Percentiles rank a stretch among this genome's conserved stretches.
Evolutionary conservation across 306 rosid genomes (phyloP).

Genomic region (Canavalia ensiformis): DNA sequence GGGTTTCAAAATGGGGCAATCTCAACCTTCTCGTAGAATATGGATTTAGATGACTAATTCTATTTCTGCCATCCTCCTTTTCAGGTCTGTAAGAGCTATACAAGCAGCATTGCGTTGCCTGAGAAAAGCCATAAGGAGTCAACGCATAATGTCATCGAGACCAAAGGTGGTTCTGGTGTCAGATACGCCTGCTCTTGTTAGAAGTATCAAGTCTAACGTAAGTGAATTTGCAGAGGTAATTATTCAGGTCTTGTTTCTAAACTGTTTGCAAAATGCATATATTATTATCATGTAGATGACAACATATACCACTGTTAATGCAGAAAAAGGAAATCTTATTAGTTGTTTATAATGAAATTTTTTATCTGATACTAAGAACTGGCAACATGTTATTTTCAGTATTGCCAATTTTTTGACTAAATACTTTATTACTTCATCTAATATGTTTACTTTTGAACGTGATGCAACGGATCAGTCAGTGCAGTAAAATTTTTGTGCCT

Average conservation of each 20-base stretch:
- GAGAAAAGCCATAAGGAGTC: constrained; percentile 54
- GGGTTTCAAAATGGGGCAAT: neutral
- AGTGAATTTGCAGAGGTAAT: constrained; percentile 78
- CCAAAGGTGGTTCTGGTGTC: constrained; percentile 75
- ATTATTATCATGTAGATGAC: neutral
- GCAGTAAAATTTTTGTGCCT: neutral
- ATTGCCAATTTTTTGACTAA: neutral
- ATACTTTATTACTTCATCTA: constrained; percentile 3
- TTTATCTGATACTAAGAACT: no score
- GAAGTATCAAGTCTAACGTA: constrained; percentile 56
- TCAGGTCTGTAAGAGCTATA: constrained; percentile 71
- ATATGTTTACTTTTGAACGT: neutral
- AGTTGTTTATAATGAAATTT: no score
- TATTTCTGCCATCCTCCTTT: constrained; percentile 40
- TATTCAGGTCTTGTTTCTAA: constrained; percentile 10
- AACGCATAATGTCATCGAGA: constrained; percentile 43
- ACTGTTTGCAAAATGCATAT: neutral
- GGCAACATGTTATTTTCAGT: neutral
- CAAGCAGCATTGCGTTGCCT: constrained; percentile 71
- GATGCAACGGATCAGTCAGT: neutral
- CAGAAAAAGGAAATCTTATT: no score
- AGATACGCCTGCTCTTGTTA: constrained; percentile 70
- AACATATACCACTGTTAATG: neutral
- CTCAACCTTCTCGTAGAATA: constrained; percentile 16
- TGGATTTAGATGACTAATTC: constrained; percentile 25